These are phyloP conservation scores for Conticribra guillardii DNA, from an alignment of 108 stramenopile genomes.

Conservation along the genomic window DNA sequence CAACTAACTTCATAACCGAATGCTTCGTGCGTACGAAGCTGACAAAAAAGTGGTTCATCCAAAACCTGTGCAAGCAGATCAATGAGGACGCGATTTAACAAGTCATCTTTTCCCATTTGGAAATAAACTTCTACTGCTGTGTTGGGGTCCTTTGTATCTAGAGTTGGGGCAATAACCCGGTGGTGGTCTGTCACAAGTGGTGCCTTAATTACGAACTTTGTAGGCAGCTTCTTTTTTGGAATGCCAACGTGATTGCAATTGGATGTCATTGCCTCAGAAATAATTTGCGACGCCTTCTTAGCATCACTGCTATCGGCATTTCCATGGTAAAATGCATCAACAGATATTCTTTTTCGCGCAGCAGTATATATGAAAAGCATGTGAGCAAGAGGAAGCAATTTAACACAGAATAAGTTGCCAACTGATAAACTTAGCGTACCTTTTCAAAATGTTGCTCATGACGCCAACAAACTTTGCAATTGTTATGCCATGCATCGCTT, in stretches of 20 bases:
- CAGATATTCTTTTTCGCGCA: no score
- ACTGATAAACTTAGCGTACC: no score
- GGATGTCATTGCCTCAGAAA: constrained; percentile 39
- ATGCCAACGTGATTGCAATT: constrained; percentile 45
- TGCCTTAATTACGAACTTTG: constrained; percentile 52
- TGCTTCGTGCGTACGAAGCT: constrained; percentile 69
- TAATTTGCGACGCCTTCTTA: constrained; percentile 43
- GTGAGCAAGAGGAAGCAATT: no score
- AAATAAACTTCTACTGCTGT: constrained; percentile 85
- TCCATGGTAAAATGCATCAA: constrained; percentile 76
- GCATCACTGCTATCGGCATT: constrained; percentile 66
- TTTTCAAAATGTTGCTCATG: constrained; percentile 51
- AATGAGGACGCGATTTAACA: constrained; percentile 60
- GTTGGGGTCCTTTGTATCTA: constrained; percentile 74
- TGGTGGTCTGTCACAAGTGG: constrained; percentile 19
- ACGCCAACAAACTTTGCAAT: constrained; percentile 52
- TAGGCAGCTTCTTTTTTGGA: constrained; percentile 67
- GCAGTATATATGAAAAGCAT: no score
- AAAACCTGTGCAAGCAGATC: constrained; percentile 78
- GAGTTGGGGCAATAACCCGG: constrained; percentile 50
- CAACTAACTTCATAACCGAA: constrained; percentile 52
- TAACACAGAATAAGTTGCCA: no score
- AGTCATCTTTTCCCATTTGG: constrained; percentile 76
- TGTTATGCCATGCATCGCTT: constrained; percentile 58
- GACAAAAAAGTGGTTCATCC: constrained; percentile 81